A percentile compares a stretch with the other conserved stretches of the same genome.
phyloP scores from a whole-genome alignment of 2,329 filamentous ascomycete genomes.

The Beauveria asiatica region DNA sequence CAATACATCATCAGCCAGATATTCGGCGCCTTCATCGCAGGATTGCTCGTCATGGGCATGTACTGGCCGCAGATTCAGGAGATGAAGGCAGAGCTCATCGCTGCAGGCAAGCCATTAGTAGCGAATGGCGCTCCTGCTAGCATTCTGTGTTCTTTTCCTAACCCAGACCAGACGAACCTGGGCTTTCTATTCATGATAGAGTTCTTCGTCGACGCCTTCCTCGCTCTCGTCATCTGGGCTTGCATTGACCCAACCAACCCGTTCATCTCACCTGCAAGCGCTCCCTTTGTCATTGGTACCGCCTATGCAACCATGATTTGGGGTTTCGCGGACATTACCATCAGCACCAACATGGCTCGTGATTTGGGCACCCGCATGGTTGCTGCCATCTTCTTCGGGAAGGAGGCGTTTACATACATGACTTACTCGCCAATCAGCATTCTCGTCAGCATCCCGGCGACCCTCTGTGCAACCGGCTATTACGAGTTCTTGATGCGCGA shows the following conservation, averaged over 20 bases:
- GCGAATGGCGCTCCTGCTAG: conserved; percentile 41
- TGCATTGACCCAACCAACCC: conserved; percentile 50
- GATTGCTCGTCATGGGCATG: conserved; percentile 45
- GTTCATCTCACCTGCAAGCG: conserved; percentile 38
- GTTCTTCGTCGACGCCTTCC: conserved; percentile 50
- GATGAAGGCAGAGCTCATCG: conserved; percentile 26
- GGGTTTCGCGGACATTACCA: conserved; percentile 47
- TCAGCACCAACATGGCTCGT: conserved; percentile 48
- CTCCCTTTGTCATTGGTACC: conserved; percentile 47
- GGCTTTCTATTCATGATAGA: conserved; percentile 51
- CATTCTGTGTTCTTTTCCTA: conserved; percentile 47
- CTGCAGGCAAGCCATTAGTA: conserved; percentile 23
- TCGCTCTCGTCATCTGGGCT: conserved; percentile 50
- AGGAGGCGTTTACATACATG: conserved; percentile 19
- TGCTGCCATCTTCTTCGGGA: conserved; percentile 42
- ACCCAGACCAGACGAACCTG: conserved; percentile 39
- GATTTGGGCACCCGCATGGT: conserved; percentile 52
- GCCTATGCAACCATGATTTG: conserved; percentile 46
- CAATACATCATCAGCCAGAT: conserved; percentile 49
- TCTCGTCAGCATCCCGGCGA: conserved; percentile 48
- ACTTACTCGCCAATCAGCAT: conserved; percentile 44
- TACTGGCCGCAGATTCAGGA: conserved; percentile 41
- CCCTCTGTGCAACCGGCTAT: conserved; percentile 43
- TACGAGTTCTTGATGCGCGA: conserved; percentile 49
- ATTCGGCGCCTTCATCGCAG: conserved; percentile 47